phyloP scores from a whole-genome alignment of 2,329 filamentous ascomycete species.

The Arachnopeziza araneosa region DNA sequence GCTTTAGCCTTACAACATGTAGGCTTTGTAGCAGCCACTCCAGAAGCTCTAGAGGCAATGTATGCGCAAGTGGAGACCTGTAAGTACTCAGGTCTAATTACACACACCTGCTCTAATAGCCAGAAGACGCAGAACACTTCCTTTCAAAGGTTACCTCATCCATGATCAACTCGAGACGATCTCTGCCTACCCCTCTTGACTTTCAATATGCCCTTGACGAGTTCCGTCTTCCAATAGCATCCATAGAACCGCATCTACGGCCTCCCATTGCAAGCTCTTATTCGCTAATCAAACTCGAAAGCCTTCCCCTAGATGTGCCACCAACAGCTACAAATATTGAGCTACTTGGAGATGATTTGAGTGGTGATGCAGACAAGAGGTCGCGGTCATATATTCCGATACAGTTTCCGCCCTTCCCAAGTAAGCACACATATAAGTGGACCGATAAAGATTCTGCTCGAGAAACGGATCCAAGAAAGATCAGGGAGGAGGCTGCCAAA shows the following conservation, averaged over 20 bases:
- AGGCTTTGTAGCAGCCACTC: constrained; percentile 50
- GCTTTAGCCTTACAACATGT: constrained; percentile 50
- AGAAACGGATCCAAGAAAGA: constrained; percentile 49
- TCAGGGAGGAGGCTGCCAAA: constrained; percentile 53
- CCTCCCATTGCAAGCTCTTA: constrained; percentile 41
- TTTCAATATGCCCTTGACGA: constrained; percentile 48
- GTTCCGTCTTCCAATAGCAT: constrained; percentile 46
- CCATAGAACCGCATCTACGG: constrained; percentile 51
- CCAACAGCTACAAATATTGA: constrained; percentile 36
- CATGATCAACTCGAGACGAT: constrained; percentile 36
- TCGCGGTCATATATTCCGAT: constrained; percentile 51
- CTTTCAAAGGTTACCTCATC: constrained; percentile 26
- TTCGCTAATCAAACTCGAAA: constrained; percentile 31
- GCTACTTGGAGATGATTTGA: constrained; percentile 46
- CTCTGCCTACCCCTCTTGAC: constrained; percentile 49
- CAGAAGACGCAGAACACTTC: constrained; percentile 27
- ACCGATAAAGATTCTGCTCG: constrained; percentile 44
- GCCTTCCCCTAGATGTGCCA: constrained; percentile 34
- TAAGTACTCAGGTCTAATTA: constrained; percentile 32
- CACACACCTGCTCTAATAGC: constrained; percentile 6
- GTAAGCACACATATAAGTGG: constrained; percentile 58
- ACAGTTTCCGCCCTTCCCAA: constrained; percentile 57
- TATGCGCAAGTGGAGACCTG: constrained; percentile 51
- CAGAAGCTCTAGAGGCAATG: constrained; percentile 55
- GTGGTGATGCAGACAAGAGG: constrained; percentile 52